Evolutionary conservation across 2,329 filamentous ascomycete species (phyloP), one percentile per base, ranked within the genome.

Genomic region (Trichophyton rubrum): DNA sequence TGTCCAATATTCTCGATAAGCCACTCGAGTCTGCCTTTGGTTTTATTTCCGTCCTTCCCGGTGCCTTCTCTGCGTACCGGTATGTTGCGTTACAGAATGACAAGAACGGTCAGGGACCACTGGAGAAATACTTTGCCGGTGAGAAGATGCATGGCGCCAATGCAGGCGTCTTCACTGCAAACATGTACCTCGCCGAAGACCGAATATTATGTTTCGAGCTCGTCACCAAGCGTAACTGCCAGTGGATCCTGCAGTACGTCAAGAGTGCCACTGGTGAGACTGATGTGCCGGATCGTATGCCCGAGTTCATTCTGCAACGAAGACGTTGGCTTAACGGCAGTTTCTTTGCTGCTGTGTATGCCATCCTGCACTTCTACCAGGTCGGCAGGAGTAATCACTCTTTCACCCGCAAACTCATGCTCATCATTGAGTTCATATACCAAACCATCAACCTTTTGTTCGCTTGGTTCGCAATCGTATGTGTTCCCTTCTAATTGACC

Each of bases 1-100:
- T 99, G 88, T 96, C 90, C 73, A 99, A 99, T 70, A 99, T 99
- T 70, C 82, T 99, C 51, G 93, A 99, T 74, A 99, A 99, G 77
- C 93, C 93, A 1, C 79, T 99, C 45, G 93, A 99, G 72, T 97
- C 92, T 3, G 89, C 92, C 0, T 99, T 99, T 73, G 93, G 93
- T 55, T 99, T 97, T 77, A 97, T 99, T 71, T 90, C 89, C 51
- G 93, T 99, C 69, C 80, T 99, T 70, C 93, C 93, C 0, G 93
- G 93, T 78, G 93, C 93, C 61, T 96, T 99, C 75, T 97, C 92
- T n/a, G 93, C 93, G 20, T 99, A 99, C 74, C 87, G 93, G 43
- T 99, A 89, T 72, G 82, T 96, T 8, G 93, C 93, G 3, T 79
- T 99, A 53, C 93, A 97, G 71, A 97, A 97, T 74, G 93, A 97